Conservation (phyloP, 495 filamentous ascomycete species). For the Aspergillus olivimuriae region DNA sequence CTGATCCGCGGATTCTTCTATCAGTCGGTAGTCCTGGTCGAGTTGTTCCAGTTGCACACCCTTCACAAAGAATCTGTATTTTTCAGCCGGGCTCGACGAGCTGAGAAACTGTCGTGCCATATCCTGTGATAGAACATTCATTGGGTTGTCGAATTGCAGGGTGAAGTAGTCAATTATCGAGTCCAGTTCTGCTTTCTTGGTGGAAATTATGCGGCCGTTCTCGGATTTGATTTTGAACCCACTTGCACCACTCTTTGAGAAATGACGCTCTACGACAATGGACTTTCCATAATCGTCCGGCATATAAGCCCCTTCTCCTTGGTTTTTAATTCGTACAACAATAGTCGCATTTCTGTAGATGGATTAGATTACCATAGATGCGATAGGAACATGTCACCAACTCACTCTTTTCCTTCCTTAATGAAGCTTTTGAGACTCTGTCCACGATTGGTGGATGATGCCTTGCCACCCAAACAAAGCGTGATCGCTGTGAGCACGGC, state of each 20-base stretch:
- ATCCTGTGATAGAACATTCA: constrained; percentile 97
- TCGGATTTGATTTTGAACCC: constrained; percentile 82
- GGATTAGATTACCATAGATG: constrained; percentile 14
- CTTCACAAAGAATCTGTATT: constrained; percentile 96
- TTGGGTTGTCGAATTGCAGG: constrained; percentile 92
- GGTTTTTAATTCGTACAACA: constrained; percentile 83
- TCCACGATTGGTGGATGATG: constrained; percentile 93
- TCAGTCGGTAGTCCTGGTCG: constrained; percentile 81
- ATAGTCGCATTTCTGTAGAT: constrained; percentile 41
- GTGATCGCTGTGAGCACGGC: constrained; percentile 93
- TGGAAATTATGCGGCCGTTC: constrained; percentile 65
- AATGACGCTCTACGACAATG: constrained; percentile 86
- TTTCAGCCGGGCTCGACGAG: constrained; percentile 68
- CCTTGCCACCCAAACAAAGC: constrained; percentile 88
- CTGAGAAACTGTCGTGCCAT: constrained; percentile 91
- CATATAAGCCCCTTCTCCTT: constrained; percentile 75
- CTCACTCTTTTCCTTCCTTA: constrained; percentile 77
- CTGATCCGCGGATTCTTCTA: constrained; percentile 63
- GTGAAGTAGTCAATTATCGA: constrained; percentile 89
- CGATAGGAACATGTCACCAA: constrained; percentile 14
- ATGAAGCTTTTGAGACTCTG: constrained; percentile 86
- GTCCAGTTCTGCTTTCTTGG: constrained; percentile 82
- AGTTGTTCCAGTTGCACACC: constrained; percentile 90
- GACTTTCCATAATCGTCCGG: constrained; percentile 76
- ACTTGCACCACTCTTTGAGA: constrained; percentile 67